Percentiles rank a stretch among this genome's conserved stretches.
Evolutionary conservation across 2,329 filamentous ascomycete genomes (phyloP).

Genomic region (Samsoniella hepiali): DNA sequence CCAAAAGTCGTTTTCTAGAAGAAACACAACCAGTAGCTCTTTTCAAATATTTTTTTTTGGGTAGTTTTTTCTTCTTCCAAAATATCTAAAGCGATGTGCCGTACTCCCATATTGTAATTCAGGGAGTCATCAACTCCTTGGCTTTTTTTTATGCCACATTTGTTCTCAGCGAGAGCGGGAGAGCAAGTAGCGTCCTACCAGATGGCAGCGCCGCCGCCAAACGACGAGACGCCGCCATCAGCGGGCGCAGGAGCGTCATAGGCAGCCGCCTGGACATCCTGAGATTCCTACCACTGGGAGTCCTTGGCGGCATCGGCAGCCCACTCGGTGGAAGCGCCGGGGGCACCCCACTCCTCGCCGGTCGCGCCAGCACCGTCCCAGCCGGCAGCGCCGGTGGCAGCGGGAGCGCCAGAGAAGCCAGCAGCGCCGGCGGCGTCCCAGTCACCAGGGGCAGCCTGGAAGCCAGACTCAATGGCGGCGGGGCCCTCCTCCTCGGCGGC

Average conservation of each 20-base stretch:
- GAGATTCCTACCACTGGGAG: constrained; percentile 47
- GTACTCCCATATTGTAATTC: background rate
- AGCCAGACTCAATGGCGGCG: constrained; percentile 74
- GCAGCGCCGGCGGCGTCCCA: constrained; percentile 72
- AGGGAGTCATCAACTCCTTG: no score
- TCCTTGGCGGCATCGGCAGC: constrained; percentile 60
- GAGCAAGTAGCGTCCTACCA: background rate
- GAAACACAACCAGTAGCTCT: background rate
- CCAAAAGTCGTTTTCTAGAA: background rate
- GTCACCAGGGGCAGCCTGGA: constrained; percentile 65
- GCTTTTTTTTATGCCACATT: no score
- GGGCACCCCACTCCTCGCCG: constrained; percentile 62
- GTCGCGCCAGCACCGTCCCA: constrained; percentile 56
- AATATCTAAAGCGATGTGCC: background rate
- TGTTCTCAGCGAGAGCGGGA: constrained; percentile 5
- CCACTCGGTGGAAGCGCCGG: constrained; percentile 66
- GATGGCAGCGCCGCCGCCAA: constrained; percentile 17
- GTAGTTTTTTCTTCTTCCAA: background rate
- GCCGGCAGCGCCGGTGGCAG: constrained; percentile 45
- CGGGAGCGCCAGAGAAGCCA: constrained; percentile 60
- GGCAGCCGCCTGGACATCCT: constrained; percentile 20
- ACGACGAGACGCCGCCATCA: background rate
- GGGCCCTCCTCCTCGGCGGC: constrained; percentile 80
- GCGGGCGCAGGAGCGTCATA: background rate
- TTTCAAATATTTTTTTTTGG: background rate